phyloP scores from a whole-genome alignment of 2,329 filamentous ascomycete genomes.

The Epichloe brachyelytri region DNA sequence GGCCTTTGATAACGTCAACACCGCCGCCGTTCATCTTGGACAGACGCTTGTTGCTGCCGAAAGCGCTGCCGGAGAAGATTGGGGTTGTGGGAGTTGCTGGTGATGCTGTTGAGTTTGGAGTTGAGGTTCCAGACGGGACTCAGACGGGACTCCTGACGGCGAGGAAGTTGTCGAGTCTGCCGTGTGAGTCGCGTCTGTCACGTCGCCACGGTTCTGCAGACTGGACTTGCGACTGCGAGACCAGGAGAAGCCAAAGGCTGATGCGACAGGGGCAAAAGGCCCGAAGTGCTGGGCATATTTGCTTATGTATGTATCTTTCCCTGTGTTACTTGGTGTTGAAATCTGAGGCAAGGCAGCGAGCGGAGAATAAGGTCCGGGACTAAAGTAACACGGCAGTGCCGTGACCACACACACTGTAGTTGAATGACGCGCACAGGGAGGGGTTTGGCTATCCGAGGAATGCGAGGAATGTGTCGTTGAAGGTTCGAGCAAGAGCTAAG shows the following conservation, averaged over 20 bases:
- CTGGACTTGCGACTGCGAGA: conserved; percentile 13
- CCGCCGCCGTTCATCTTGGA: conserved; percentile 21
- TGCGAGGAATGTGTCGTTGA: no score
- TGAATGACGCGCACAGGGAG: neutral
- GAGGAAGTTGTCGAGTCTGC: conserved; percentile 2
- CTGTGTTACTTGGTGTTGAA: neutral
- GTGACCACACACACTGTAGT: neutral
- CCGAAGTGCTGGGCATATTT: conserved; percentile 17
- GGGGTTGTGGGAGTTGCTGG: conserved; percentile 5
- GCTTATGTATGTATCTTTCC: neutral
- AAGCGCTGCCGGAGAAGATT: conserved; percentile 6
- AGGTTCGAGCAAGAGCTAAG: no score
- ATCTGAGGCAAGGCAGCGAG: neutral
- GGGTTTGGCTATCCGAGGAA: no score
- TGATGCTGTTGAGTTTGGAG: conserved; percentile 6
- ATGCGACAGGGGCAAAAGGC: conserved; percentile 18
- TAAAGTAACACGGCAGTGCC: neutral
- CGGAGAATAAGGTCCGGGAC: conserved; percentile 1
- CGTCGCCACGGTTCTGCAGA: conserved; percentile 7
- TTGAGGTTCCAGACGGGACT: neutral
- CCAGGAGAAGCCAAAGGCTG: conserved; percentile 21
- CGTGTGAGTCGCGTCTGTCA: conserved; percentile 8
- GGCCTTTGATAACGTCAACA: conserved; percentile 17
- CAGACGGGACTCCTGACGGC: conserved; percentile 3
- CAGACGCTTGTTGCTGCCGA: conserved; percentile 10